A percentile compares a stretch with the other conserved stretches of the same genome.
phyloP scores from a whole-genome alignment of 176 grass and related monocot species.

The Pontederia paniculata region DNA sequence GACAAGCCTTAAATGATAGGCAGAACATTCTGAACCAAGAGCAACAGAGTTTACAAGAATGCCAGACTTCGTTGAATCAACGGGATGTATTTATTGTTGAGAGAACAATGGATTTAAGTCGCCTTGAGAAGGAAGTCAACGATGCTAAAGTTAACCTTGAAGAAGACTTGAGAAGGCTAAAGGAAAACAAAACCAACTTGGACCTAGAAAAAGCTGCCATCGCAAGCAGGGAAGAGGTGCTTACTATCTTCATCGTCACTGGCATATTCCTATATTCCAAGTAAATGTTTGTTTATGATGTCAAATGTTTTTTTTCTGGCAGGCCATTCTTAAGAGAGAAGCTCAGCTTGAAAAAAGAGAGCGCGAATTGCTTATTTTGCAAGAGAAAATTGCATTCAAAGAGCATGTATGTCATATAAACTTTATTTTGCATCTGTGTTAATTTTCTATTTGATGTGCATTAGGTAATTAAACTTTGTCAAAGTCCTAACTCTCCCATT shows the following conservation, averaged over 20 bases:
- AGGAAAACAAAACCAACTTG: slow-evolving; percentile 52
- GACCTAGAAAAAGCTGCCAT: slow-evolving; percentile 55
- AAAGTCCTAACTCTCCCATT: background rate
- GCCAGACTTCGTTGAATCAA: slow-evolving; percentile 58
- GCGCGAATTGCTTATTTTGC: slow-evolving; percentile 62
- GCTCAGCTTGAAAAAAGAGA: slow-evolving; percentile 62
- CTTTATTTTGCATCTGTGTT: background rate
- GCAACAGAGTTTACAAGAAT: slow-evolving; percentile 45
- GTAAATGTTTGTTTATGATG: too few species aligned
- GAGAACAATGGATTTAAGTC: slow-evolving; percentile 43
- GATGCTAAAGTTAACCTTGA: slow-evolving; percentile 38
- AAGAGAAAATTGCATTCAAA: slow-evolving; percentile 66
- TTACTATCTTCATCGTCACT: background rate
- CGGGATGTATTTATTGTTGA: slow-evolving; percentile 64
- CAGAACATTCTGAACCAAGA: slow-evolving; percentile 65
- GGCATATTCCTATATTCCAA: background rate
- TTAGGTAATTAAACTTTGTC: background rate
- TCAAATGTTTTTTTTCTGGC: background rate
- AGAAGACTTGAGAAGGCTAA: slow-evolving; percentile 39
- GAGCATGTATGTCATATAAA: slow-evolving; percentile 31
- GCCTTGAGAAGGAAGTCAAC: slow-evolving; percentile 48
- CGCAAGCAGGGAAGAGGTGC: slow-evolving; percentile 63
- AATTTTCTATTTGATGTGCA: background rate
- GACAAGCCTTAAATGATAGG: slow-evolving; percentile 51
- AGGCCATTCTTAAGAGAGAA: slow-evolving; percentile 64